Evolutionary conservation across 441 rosid genomes (phyloP), one percentile per base, ranked within the genome.

Genomic region (Kokia cookei): DNA sequence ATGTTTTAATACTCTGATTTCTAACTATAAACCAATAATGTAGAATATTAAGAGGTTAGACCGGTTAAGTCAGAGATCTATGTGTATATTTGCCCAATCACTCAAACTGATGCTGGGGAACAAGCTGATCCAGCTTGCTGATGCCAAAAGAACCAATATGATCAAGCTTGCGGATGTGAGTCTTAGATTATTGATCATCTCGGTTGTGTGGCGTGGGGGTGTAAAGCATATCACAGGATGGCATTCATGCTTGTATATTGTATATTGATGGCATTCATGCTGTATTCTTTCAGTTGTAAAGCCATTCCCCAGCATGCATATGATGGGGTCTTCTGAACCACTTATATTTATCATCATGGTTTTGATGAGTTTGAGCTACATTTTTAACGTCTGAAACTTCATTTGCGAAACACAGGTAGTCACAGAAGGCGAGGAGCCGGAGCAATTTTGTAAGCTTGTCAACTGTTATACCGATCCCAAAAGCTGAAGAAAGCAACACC

Each of bases 391-490:
- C 15, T 11, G 27, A 69, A 75, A 17, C 6, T 42, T 14, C 45
- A 17, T 35, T 26, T 72, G 54, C 37, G 7, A 45, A 47, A 10
- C 72, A 80, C 87, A 87, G 91, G 66, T 82, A 24, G 73, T 82
- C 57, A 69, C 74, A 73, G 87, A 78, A 74, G 85, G 80, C 12
- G 80, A 82, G 70, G 91, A 87, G 71, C 89, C 86, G 2, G 81
- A 79, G 71, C 80, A 75, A 42, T 82, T 84, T 75, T 26, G 57
- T 74, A 71, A 74, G 58, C 78, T 79, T 54, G 58, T 85, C 61
- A 78, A 65, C 37, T 35, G 74, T 71, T 81, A 61, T 84, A 73
- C 81, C 65, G 29, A 72, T 79, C 65, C 80, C 71, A 66, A 81
- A 80, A 61, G 83, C 75, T 61, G 78, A 74, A 61, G 48, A 72